These are phyloP conservation scores for Coriaria nepalensis DNA, from an alignment of 306 rosid species.

Conservation along the genomic window DNA sequence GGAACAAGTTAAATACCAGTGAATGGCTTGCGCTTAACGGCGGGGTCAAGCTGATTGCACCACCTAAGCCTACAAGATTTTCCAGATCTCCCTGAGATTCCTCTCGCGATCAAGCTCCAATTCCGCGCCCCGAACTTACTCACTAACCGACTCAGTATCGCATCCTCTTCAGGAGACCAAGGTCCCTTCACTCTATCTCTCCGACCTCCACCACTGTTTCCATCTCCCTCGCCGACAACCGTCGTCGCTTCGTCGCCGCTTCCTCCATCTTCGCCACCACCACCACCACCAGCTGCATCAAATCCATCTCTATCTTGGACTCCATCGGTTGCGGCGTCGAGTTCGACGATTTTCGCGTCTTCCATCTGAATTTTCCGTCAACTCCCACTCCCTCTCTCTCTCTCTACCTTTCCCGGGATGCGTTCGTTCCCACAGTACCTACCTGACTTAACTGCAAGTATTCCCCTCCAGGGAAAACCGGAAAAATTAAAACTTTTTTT, in stretches of 20 bases:
- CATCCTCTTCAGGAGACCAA: slow-evolving; percentile 94
- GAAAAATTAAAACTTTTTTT: not conserved
- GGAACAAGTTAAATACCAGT: slow-evolving; percentile 29
- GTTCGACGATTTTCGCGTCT: slow-evolving; percentile 19
- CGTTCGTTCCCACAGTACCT: slow-evolving; percentile 1
- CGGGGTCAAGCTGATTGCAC: slow-evolving; percentile 95
- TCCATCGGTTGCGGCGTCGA: slow-evolving; percentile 5
- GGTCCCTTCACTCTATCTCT: slow-evolving; percentile 75
- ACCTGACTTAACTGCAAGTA: slow-evolving; percentile 29
- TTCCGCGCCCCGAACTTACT: slow-evolving; percentile 83
- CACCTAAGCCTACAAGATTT: slow-evolving; percentile 93
- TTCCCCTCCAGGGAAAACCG: slow-evolving; percentile 6
- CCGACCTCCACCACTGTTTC: slow-evolving; percentile 11
- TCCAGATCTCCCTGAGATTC: slow-evolving; percentile 81
- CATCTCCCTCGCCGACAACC: slow-evolving; percentile 21
- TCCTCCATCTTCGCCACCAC: slow-evolving; percentile 17
- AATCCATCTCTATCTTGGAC: slow-evolving; percentile 15
- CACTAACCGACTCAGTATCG: slow-evolving; percentile 59
- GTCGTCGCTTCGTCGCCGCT: slow-evolving; percentile 43
- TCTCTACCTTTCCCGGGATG: too few relatives aligned
- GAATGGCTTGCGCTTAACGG: slow-evolving; percentile 86
- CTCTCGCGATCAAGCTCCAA: slow-evolving; percentile 92
- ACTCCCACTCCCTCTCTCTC: too few relatives aligned
- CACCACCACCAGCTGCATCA: slow-evolving; percentile 9
- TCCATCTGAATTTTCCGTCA: slow-evolving; percentile 20